Percentiles rank a stretch among this genome's conserved stretches.
phyloP scores from a whole-genome alignment of 441 rosid genomes.

The Populus tomentosa region DNA sequence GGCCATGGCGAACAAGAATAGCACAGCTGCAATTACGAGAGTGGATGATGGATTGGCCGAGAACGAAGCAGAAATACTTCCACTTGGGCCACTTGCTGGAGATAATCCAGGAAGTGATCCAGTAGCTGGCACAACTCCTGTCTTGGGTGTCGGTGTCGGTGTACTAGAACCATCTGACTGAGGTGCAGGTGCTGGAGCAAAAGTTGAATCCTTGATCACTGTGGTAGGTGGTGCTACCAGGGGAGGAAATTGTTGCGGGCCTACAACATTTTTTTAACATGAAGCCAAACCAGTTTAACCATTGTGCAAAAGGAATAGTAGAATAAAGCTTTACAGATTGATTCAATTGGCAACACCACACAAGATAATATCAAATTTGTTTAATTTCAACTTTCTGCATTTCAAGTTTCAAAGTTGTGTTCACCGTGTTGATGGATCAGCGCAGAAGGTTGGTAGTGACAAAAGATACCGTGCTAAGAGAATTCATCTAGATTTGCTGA shows the following conservation, averaged over 20 bases:
- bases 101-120: conserved; percentile 54
- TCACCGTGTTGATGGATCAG: too few species aligned
- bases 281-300: conserved; percentile 2
- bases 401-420: too few species aligned
- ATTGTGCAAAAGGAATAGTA: neutral
- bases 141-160: conserved; percentile 30
- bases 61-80: conserved; percentile 46
- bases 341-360: too few species aligned
- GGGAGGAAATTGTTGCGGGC: conserved; percentile 58
- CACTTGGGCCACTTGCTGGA: conserved; percentile 54
- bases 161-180: conserved; percentile 31
- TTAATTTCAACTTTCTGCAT: too few species aligned
- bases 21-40: conserved; percentile 18
- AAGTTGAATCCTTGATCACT: conserved; percentile 41
- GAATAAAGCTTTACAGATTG: too few species aligned
- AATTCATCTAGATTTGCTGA: too few species aligned
- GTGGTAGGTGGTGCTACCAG: conserved; percentile 72
- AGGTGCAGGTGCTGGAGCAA: conserved; percentile 60
- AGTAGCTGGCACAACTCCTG: conserved; percentile 38
- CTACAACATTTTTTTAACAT: conserved; percentile 40
- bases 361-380: too few species aligned
- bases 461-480: too few species aligned
- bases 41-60: conserved; percentile 31
- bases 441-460: too few species aligned
- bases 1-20: conserved; percentile 26